These are phyloP conservation scores for Musa balbisiana DNA, from an alignment of 202 grass and related monocot species.

Conservation along the genomic window DNA sequence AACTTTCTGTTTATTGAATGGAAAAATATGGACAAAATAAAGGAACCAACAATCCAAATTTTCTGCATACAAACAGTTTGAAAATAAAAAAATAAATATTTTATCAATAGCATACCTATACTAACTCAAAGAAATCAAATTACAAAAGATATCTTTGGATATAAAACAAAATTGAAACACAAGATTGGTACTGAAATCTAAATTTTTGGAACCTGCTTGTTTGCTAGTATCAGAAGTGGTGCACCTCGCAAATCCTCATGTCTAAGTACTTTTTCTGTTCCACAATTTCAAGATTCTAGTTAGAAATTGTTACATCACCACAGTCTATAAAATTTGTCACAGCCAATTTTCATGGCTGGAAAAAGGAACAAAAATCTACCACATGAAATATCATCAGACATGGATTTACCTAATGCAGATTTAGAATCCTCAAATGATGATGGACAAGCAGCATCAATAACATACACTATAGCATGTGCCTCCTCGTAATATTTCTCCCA, in stretches of 20 bases:
- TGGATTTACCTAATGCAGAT: constrained; percentile 71
- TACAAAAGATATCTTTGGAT: neutral
- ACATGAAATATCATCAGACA: constrained; percentile 12
- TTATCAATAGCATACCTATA: neutral
- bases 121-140: neutral
- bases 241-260: constrained; percentile 80
- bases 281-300: constrained; percentile 6
- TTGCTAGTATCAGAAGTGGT: constrained; percentile 81
- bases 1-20: constrained; percentile 6
- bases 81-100: neutral
- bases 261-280: constrained; percentile 76
- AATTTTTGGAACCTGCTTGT: constrained; percentile 58
- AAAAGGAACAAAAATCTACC: neutral
- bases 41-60: neutral
- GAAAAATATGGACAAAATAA: neutral
- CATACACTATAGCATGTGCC: constrained; percentile 90
- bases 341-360: neutral
- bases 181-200: neutral
- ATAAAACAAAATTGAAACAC: constrained; percentile 1
- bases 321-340: constrained; percentile 2
- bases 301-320: constrained; percentile 13
- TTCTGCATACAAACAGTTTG: neutral
- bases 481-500: constrained; percentile 99
- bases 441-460: constrained; percentile 73
- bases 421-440: constrained; percentile 82